Percentiles rank a stretch among this genome's conserved stretches.
phyloP scores from a whole-genome alignment of 2,329 filamentous ascomycete genomes.

The Colletotrichum sp. region DNA sequence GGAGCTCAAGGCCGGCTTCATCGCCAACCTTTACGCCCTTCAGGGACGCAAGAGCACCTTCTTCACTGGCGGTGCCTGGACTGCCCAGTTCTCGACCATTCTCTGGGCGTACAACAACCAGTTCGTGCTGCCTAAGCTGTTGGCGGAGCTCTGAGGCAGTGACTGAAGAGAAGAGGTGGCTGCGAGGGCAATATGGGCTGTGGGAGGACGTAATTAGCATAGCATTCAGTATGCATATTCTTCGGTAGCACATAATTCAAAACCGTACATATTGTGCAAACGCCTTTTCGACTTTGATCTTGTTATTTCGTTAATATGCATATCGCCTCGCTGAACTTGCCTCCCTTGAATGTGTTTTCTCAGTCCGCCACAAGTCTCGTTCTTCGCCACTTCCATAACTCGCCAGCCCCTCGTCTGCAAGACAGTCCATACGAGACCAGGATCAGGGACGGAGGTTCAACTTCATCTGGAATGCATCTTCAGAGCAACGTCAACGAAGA shows the following conservation, averaged over 20 bases:
- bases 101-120: conserved; percentile 38
- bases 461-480: background rate
- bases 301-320: background rate
- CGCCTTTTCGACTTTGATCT: background rate
- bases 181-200: background rate
- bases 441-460: background rate
- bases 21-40: conserved; percentile 38
- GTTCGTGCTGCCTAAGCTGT: conserved; percentile 29
- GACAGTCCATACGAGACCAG: background rate
- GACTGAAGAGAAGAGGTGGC: background rate
- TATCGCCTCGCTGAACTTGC: background rate
- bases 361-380: background rate
- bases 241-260: background rate
- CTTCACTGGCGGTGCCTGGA: conserved; percentile 41
- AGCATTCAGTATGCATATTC: background rate
- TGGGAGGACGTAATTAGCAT: background rate
- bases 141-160: conserved; percentile 9
- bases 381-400: background rate
- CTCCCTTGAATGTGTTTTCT: too few species aligned
- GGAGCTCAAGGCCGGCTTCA: conserved; percentile 37
- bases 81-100: conserved; percentile 34
- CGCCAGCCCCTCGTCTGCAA: background rate
- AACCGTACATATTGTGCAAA: background rate
- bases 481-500: background rate
- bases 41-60: conserved; percentile 44